Conservation (phyloP, 192 early-diverging fungal genomes). For the Obelidium mucronatum region DNA sequence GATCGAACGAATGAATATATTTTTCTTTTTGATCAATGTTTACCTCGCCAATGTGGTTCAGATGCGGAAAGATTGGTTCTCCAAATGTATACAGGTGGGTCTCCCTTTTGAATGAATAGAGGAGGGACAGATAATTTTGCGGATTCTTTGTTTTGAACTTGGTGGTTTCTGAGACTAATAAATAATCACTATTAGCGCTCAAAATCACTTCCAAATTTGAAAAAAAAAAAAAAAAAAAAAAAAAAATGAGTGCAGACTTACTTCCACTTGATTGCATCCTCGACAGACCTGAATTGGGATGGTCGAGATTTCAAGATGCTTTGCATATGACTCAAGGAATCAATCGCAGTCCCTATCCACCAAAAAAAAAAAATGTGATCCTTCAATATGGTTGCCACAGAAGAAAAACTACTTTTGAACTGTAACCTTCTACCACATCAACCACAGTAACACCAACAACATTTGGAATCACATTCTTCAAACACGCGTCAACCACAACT, state of each 20-base stretch:
- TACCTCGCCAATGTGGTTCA: conserved; percentile 46
- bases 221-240: neutral
- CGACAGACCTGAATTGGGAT: conserved; percentile 30
- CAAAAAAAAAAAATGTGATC: too few relatives aligned
- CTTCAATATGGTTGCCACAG: too few relatives aligned
- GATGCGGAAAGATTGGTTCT: conserved; percentile 40
- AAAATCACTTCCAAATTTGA: too few relatives aligned
- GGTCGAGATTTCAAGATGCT: conserved; percentile 10
- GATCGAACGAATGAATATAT: too few relatives aligned
- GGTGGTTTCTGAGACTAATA: conserved; percentile 25
- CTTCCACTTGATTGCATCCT: conserved; percentile 55
- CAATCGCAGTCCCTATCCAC: conserved; percentile 31
- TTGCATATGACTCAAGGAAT: conserved; percentile 32
- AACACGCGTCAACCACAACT: conserved; percentile 17
- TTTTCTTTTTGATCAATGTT: too few relatives aligned
- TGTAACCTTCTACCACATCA: conserved; percentile 33
- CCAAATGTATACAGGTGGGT: conserved; percentile 34
- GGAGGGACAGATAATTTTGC: conserved; percentile 24
- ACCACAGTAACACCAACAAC: conserved; percentile 27
- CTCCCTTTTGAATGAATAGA: neutral
- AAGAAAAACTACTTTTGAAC: too few relatives aligned
- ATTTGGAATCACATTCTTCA: neutral
- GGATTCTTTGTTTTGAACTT: conserved; percentile 26
- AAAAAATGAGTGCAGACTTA: neutral
- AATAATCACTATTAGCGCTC: too few relatives aligned